Conservation (phyloP, 371 early-diverging fungal species). For the Apophysomyces trapeziformis region DNA sequence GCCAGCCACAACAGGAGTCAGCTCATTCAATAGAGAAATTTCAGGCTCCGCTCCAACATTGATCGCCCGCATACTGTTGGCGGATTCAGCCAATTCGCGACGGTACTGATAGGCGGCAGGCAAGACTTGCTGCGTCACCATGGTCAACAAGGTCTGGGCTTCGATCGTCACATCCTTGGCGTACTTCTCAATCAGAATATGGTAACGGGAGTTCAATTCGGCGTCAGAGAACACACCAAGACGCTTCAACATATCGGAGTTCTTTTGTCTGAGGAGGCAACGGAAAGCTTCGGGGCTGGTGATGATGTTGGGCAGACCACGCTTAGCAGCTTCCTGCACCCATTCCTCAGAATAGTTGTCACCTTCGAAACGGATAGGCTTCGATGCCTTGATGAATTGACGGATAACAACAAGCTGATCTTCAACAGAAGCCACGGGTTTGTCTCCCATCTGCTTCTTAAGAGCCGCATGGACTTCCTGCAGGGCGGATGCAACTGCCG, state of each 20-base stretch:
- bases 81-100: slow-evolving; percentile 81
- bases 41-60: slow-evolving; percentile 71
- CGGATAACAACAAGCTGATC: slow-evolving; percentile 90
- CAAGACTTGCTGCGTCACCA: slow-evolving; percentile 84
- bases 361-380: slow-evolving; percentile 94
- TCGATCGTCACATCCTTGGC: slow-evolving; percentile 95
- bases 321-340: slow-evolving; percentile 78
- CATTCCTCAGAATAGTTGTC: slow-evolving; percentile 92
- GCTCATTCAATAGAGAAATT: slow-evolving; percentile 64
- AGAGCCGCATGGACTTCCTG: slow-evolving; percentile 76
- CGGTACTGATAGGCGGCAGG: slow-evolving; percentile 91
- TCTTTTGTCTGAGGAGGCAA: slow-evolving; percentile 70
- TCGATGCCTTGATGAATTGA: slow-evolving; percentile 79
- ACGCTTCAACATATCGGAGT: slow-evolving; percentile 77
- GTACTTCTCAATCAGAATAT: slow-evolving; percentile 94
- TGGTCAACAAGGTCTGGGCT: slow-evolving; percentile 86
- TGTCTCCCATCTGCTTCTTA: slow-evolving; percentile 75
- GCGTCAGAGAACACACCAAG: slow-evolving; percentile 84
- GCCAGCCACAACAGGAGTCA: slow-evolving; percentile 62
- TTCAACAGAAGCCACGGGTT: slow-evolving; percentile 77
- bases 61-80: slow-evolving; percentile 67
- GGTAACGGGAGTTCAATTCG: slow-evolving; percentile 92
- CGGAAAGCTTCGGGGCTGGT: slow-evolving; percentile 88
- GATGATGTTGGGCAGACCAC: slow-evolving; percentile 94
- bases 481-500: slow-evolving; percentile 89